phyloP scores from a whole-genome alignment of 768 basidiomycete genomes.

The Lanmaoa pseudosensibilis region DNA sequence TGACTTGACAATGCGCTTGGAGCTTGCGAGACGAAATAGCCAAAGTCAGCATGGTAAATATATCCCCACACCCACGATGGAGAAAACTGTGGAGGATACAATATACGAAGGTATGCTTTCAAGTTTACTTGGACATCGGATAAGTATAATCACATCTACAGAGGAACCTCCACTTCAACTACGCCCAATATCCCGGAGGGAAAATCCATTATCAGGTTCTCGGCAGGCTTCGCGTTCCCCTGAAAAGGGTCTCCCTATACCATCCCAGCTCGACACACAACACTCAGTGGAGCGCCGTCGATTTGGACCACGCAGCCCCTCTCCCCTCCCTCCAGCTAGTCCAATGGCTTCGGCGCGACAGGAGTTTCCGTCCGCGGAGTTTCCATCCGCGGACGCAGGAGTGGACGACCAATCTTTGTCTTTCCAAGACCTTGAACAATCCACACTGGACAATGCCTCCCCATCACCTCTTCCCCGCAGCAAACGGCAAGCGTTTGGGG shows the following conservation, averaged over 20 bases:
- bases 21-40: constrained; percentile 83
- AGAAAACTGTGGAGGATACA: constrained; percentile 56
- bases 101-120: constrained; percentile 71
- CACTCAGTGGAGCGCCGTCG: constrained; percentile 59
- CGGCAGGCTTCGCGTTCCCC: constrained; percentile 45
- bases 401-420: constrained; percentile 39
- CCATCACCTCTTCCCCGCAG: constrained; percentile 66
- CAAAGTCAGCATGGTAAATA: constrained; percentile 63
- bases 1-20: constrained; percentile 74
- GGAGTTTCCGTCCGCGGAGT: constrained; percentile 44
- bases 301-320: constrained; percentile 73
- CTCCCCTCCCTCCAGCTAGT: constrained; percentile 59
- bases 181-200: constrained; percentile 54
- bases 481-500: constrained; percentile 66
- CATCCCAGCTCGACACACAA: constrained; percentile 47
- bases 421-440: constrained; percentile 27
- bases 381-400: constrained; percentile 49
- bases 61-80: constrained; percentile 40
- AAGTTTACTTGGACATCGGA: constrained; percentile 3
- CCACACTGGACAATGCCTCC: constrained; percentile 31
- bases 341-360: constrained; percentile 24
- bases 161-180: constrained; percentile 60
- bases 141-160: constrained; percentile 24
- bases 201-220: constrained; percentile 48
- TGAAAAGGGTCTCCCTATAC: constrained; percentile 25